Conservation (phyloP, 176 grass and related monocot genomes). For the Alopecurus myosuroides region DNA sequence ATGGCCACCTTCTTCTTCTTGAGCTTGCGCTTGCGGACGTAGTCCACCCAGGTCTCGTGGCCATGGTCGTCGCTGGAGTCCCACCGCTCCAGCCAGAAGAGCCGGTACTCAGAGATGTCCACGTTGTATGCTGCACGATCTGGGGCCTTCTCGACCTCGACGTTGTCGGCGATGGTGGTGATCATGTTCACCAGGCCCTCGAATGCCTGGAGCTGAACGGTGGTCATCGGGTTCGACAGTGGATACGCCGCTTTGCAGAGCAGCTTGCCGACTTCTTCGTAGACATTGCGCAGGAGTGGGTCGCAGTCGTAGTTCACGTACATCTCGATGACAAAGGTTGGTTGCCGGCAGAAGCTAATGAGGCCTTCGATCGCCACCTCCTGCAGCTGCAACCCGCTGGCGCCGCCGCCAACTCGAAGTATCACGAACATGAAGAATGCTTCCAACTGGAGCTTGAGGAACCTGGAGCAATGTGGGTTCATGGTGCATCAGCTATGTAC, state of each 20-base stretch:
- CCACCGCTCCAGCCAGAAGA: constrained; percentile 57
- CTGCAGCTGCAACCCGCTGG: constrained; percentile 54
- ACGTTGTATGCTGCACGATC: constrained; percentile 46
- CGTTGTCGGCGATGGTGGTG: constrained; percentile 83
- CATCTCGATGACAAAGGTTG: constrained; percentile 82
- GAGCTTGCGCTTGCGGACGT: constrained; percentile 70
- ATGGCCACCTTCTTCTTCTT: constrained; percentile 79
- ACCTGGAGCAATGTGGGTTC: constrained; percentile 29
- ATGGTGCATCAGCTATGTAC: not conserved
- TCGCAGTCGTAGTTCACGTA: constrained; percentile 99
- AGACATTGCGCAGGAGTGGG: constrained; percentile 68
- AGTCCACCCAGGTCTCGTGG: constrained; percentile 72
- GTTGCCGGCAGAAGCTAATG: constrained; percentile 80
- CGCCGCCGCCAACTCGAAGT: constrained; percentile 44
- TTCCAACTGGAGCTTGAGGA: constrained; percentile 83
- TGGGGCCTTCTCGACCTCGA: constrained; percentile 50
- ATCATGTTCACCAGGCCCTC: constrained; percentile 79
- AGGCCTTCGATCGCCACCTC: constrained; percentile 85
- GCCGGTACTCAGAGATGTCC: constrained; percentile 54
- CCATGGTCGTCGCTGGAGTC: not conserved
- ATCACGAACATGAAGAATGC: constrained; percentile 82
- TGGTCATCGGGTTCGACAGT: constrained; percentile 30
- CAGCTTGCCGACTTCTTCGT: constrained; percentile 66
- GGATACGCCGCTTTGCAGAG: constrained; percentile 90
- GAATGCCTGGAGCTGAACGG: constrained; percentile 82